Evolutionary conservation across 805 yeast species (phyloP), one percentile per base, ranked within the genome.

Genomic region (Vanderwaltozyma polyspora): DNA sequence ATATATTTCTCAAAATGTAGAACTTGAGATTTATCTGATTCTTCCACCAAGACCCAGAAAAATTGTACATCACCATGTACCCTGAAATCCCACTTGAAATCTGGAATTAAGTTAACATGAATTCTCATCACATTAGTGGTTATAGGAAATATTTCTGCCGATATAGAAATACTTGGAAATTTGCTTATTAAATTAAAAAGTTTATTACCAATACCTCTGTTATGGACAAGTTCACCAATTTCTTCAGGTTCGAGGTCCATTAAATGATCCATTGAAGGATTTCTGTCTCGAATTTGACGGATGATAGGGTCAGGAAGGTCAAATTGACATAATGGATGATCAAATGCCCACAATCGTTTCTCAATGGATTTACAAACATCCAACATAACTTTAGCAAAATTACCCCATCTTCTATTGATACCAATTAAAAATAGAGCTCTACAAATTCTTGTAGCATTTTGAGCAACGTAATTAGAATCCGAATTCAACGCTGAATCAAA

Each of bases 11-110:
- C 95, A 38, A 76, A 79, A 51, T 91, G 95, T 11, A 87, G 57
- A 23, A 91, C 74, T 38, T 70, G 69, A 0, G 82, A 71, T 33
- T 72, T 70, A 36, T 79, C 84, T 3, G 89, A 74, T 43, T 84
- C 93, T 54, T 87, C 97, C 5, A 89, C 93, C 42, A 89, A 69
- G 3, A 91, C 68, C 98, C 98, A 91, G 49, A 86, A 91, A 44
- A 78, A 70, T 54, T 86, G 93, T 1, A 82, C 79, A 42, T 69
- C 72, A 0, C 95, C 95, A 57, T 91, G 97, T 35, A 71, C 62
- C 36, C 68, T 72, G 28, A 67, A 73, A 57, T 85, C 94, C 97
- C 97, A 91, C 7, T 64, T 60, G 56, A 91, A 93, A 46, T 82
- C 86, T 0, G 95, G 76, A 23, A 68, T 74, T 17, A 91, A 57